Evolutionary conservation across 768 basidiomycete genomes (phyloP).

Genomic region (Boletus patriciae): DNA sequence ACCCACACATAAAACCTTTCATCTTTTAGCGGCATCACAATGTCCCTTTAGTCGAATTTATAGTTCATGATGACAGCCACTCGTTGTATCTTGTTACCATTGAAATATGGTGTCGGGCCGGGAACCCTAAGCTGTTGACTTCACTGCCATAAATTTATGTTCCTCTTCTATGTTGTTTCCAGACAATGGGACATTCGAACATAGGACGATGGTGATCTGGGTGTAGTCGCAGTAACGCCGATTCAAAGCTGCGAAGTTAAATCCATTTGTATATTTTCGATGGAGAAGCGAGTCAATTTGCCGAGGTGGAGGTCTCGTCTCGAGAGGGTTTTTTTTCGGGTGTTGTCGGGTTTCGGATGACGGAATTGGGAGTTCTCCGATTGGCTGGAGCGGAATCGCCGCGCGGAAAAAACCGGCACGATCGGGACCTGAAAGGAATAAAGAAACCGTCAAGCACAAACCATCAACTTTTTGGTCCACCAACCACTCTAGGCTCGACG

Average conservation of each 20-base stretch:
- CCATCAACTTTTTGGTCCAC: slow-evolving; percentile 2
- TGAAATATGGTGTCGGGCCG: not conserved
- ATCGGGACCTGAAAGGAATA: slow-evolving; percentile 25
- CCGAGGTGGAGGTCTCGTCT: no score
- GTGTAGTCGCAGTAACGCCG: no score
- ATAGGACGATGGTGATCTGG: no score
- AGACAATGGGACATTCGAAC: no score
- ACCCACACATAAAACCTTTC: not conserved
- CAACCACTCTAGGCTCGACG: slow-evolving; percentile 9
- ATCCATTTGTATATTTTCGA: no score
- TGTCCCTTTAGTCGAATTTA: slow-evolving; percentile 4
- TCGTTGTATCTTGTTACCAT: not conserved
- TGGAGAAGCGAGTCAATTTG: no score
- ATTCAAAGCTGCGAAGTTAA: no score
- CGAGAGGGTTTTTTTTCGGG: no score
- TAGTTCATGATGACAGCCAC: not conserved
- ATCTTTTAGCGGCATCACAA: not conserved
- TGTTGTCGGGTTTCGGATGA: not conserved
- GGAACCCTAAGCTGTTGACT: no score
- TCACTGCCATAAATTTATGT: no score
- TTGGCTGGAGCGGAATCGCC: slow-evolving; percentile 18
- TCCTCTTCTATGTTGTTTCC: no score
- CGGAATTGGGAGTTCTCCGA: slow-evolving; percentile 13
- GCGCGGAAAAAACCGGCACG: slow-evolving; percentile 31
- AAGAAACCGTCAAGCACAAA: slow-evolving; percentile 10